phyloP scores from a whole-genome alignment of 2,329 filamentous ascomycete genomes.

The Penicillium italicum region DNA sequence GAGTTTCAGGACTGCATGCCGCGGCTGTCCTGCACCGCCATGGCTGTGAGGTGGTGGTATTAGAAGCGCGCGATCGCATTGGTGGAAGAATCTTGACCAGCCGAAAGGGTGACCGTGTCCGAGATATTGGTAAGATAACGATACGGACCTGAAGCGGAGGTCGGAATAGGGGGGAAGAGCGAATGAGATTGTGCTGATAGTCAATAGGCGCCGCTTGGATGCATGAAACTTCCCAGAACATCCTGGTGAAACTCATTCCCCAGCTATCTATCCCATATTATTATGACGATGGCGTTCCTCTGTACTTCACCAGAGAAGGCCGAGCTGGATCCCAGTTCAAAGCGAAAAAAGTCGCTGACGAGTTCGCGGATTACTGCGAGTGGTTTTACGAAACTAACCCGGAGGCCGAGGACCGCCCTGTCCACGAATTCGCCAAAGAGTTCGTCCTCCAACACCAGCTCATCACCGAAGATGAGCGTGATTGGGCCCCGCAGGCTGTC shows the following conservation, averaged over 20 bases:
- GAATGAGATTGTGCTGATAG: neutral
- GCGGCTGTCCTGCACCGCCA: slow-evolving; percentile 35
- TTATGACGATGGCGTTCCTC: slow-evolving; percentile 44
- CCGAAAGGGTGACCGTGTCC: slow-evolving; percentile 32
- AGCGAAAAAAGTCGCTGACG: slow-evolving; percentile 47
- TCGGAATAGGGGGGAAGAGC: neutral
- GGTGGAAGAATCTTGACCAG: slow-evolving; percentile 41
- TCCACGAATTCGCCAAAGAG: slow-evolving; percentile 41
- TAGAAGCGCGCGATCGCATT: slow-evolving; percentile 37
- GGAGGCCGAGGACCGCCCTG: slow-evolving; percentile 40
- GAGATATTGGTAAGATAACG: slow-evolving; percentile 39
- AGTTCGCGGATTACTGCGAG: slow-evolving; percentile 44
- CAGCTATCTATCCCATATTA: slow-evolving; percentile 45
- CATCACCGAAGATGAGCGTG: slow-evolving; percentile 42
- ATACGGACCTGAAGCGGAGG: neutral
- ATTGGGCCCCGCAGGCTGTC: slow-evolving; percentile 45
- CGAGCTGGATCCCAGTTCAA: slow-evolving; percentile 46
- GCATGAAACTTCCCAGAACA: slow-evolving; percentile 47
- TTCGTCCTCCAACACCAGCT: slow-evolving; percentile 43
- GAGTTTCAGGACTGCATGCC: slow-evolving; percentile 36
- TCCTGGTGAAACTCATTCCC: slow-evolving; percentile 43
- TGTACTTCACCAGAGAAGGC: slow-evolving; percentile 44
- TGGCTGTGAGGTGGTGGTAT: slow-evolving; percentile 34
- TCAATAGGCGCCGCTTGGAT: slow-evolving; percentile 44
- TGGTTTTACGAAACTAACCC: slow-evolving; percentile 43